Base-by-base conservation (phyloP, 2,329 filamentous ascomycete species). In the Apiospora sp. region DNA sequence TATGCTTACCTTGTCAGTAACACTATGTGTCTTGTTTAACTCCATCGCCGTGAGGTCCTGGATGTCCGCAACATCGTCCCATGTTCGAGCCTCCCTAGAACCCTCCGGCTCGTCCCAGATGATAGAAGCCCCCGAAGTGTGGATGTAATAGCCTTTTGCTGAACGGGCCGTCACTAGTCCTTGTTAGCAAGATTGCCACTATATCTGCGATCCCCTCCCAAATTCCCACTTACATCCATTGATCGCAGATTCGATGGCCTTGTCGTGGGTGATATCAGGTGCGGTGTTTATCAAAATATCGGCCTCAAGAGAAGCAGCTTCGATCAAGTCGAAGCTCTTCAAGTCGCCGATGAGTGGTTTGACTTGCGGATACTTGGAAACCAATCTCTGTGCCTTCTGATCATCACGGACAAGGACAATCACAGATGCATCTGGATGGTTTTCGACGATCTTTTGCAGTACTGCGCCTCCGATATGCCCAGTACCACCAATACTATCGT, bases 401-500 rank as follows among this genome's bases (percentile, higher is more conserved):
- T 72, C 51, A 37, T 46, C 54, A 5, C 75, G 71, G 34, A 74
- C 74, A 19, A 76, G 64, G 22, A 71, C 72, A 43, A 70, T 75
- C 14, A 76, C 61, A 34, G 58, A 44, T 8, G 71, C 71, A 34
- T 73, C 54, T 14, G 74, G 67, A 24, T 73, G 41, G 27, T 72
- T 70, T 54, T 73, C 51, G 8, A 73, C 58, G 14, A 74, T 43
- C 48, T 72, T 73, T 41, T 76, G 71, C 14, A 76, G 72, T 12
- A 76, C 72, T 14, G 74, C 73, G 67, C 74, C 75, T 16, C 75
- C 75, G 16, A 76, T 67, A 44, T 76, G 75, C 68, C 75, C 75
- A 10, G 74, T 76, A 19, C 27, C 73, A 37, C 73, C 73, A n/a
- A 82, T 49, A 12, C 73, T 74, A n/a, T 30, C 16, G n/a, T 12